Evolutionary conservation across 2,329 filamentous ascomycete genomes (phyloP).

Genomic region (Pseudopyricularia javanii): DNA sequence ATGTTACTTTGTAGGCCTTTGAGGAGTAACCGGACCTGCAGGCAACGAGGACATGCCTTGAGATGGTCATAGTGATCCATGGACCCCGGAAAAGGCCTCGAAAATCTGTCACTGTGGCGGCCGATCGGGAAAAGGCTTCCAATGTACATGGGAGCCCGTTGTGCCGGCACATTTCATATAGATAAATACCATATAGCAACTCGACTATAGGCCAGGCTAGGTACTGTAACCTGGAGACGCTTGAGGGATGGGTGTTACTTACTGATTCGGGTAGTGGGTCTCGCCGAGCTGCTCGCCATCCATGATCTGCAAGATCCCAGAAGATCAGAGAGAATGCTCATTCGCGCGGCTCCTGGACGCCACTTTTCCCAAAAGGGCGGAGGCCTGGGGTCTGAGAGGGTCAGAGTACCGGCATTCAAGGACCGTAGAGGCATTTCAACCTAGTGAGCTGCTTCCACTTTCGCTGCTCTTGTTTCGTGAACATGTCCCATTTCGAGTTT

Average conservation of each 20-base stretch:
- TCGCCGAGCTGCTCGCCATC: background rate
- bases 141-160: too few species aligned
- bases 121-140: too few species aligned
- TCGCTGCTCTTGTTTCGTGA: too few species aligned
- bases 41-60: background rate
- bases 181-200: too few species aligned
- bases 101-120: background rate
- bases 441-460: background rate
- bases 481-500: too few species aligned
- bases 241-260: background rate
- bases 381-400: background rate
- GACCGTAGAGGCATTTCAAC: background rate
- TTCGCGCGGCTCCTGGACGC: background rate
- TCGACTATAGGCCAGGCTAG: too few species aligned
- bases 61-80: background rate
- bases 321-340: background rate
- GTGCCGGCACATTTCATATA: too few species aligned
- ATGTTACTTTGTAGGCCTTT: background rate
- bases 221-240: background rate
- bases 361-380: background rate
- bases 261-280: background rate
- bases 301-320: conserved; percentile 1
- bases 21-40: background rate
- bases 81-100: background rate
- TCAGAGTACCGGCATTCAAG: background rate